Evolutionary conservation across 2,329 filamentous ascomycete genomes (phyloP), one percentile per base, ranked within the genome.

Genomic region (Cercospora sesami): DNA sequence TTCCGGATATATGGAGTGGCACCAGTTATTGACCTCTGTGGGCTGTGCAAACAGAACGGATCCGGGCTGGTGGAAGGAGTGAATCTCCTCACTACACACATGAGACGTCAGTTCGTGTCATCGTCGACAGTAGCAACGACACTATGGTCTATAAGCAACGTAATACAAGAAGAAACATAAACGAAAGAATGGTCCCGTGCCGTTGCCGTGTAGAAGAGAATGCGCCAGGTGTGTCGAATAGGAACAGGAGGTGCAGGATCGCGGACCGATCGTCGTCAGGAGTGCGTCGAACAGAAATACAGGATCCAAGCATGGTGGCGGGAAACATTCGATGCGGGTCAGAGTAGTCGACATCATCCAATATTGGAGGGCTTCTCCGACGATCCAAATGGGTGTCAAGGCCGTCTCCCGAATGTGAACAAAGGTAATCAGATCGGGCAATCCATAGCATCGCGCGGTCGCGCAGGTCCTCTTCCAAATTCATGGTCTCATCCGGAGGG

Each of bases 21-120:
- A 75, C 76, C 75, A 78, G 65, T 72, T 65, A 57, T 75, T 73
- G 59, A 76, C 72, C 65, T 75, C 73, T 33, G 72, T 67, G n/a
- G 73, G 72, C 36, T 75, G 71, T 53, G 75, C 75, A 68, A 76
- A 77, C 18, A 76, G 69, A 59, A 72, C 70, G 66, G 74, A 75
- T 71, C 75, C 75, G 36, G 72, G 66, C 21, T 69, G 73, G 45
- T 68, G 64, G 64, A 63, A 73, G 67, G 72, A 70, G 66, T 72
- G 68, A 60, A 70, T 71, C 59, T 75, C 73, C 73, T 75, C 73
- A 68, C 76, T 77, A 70, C 33, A 63, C 60, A 72, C 65, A 68
- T 61, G 31, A 71, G 48, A 64, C 51, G 75, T 77, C 71, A 76
- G 75, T 76, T 64, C 65, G 45, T 62, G 62, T 28, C 55, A 33